Conservation (phyloP, 2,329 filamentous ascomycete genomes). For the Teratosphaeria zuluensis region DNA sequence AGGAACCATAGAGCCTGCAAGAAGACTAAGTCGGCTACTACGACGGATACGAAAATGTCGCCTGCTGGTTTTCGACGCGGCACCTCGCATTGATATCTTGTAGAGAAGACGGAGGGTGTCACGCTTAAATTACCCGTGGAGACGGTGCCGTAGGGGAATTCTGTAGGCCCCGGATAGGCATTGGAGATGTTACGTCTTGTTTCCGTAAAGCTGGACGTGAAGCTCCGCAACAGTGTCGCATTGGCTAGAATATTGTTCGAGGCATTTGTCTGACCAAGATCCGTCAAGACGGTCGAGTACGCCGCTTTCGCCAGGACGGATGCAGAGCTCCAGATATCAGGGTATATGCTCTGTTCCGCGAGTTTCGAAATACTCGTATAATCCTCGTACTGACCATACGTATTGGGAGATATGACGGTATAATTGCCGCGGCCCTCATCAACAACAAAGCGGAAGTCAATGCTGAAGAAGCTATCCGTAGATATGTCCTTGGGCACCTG, state of each 20-base stretch:
- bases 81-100: conserved; percentile 12
- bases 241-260: conserved; percentile 9
- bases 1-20: conserved; percentile 4
- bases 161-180: conserved; percentile 3
- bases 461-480: conserved; percentile 4
- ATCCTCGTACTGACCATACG: conserved; percentile 1
- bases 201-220: conserved; percentile 10
- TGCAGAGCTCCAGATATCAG: conserved; percentile 8
- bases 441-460: conserved; percentile 6
- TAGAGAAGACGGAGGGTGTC: conserved; percentile 6
- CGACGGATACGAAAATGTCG: conserved; percentile 8
- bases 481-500: conserved; percentile 4
- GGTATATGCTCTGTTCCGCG: not conserved
- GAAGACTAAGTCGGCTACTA: conserved; percentile 12
- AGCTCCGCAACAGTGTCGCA: conserved; percentile 4
- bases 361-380: conserved; percentile 2
- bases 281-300: conserved; percentile 9
- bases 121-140: not conserved
- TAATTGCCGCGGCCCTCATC: conserved; percentile 4
- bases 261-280: conserved; percentile 5
- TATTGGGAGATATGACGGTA: conserved; percentile 2
- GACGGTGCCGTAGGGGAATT: conserved; percentile 1
- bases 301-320: conserved; percentile 9
- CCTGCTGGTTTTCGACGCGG: conserved; percentile 8
- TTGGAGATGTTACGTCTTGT: conserved; percentile 1